phyloP scores from a whole-genome alignment of 2,329 filamentous ascomycete genomes.

The Pseudogymnoascus sp. region DNA sequence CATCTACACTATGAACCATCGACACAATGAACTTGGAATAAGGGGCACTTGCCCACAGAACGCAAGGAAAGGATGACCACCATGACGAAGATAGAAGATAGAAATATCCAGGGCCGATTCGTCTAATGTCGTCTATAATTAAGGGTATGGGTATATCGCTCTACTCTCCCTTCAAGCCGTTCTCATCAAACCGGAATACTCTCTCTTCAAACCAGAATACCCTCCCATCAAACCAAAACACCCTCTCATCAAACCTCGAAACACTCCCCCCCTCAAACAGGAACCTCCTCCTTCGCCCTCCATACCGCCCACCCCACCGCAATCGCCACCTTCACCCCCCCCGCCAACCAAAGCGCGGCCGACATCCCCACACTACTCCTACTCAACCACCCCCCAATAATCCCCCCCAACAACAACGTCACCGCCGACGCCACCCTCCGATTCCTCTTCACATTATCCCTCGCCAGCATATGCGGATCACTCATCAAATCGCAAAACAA shows the following conservation, averaged over 20 bases:
- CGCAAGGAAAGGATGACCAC: not conserved
- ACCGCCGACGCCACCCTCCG: conserved; percentile 41
- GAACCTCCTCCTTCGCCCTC: conserved; percentile 35
- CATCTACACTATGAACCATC: not conserved
- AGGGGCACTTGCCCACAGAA: not conserved
- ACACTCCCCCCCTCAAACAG: not conserved
- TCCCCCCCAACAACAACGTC: conserved; percentile 43
- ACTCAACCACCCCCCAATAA: conserved; percentile 45
- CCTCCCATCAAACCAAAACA: not conserved
- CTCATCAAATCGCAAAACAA: conserved; percentile 75
- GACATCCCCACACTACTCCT: conserved; percentile 41
- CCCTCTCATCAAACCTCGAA: not conserved
- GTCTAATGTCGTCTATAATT: conserved; percentile 4
- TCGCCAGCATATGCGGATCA: conserved; percentile 43
- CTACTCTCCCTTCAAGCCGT: not conserved
- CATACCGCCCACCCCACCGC: conserved; percentile 52
- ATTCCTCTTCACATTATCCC: conserved; percentile 43
- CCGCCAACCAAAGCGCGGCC: conserved; percentile 39
- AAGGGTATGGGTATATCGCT: not conserved
- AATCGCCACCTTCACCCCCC: conserved; percentile 44
- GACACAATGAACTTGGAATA: not conserved
- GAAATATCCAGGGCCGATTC: not conserved
- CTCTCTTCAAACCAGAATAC: not conserved
- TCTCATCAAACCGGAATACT: not conserved
- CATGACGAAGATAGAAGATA: not conserved